Evolutionary conservation across 495 filamentous ascomycete genomes (phyloP).

Genomic region (Chaetomium tenue): DNA sequence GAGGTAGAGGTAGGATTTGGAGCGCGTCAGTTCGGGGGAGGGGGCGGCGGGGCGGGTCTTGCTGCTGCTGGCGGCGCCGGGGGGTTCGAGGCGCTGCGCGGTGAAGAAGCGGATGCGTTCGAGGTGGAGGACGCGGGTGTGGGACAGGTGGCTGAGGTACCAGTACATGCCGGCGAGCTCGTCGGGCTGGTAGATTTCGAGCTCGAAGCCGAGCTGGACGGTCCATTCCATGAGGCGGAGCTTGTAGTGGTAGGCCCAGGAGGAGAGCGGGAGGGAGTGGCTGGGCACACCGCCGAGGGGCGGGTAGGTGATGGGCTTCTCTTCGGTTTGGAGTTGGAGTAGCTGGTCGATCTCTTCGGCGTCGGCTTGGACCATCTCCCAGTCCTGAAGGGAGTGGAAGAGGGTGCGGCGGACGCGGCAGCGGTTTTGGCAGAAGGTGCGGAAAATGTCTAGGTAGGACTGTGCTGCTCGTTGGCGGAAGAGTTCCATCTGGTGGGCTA

Average conservation of each 20-base stretch:
- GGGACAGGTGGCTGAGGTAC: constrained; percentile 63
- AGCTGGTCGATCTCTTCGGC: constrained; percentile 76
- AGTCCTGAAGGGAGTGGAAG: constrained; percentile 75
- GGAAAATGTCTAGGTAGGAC: constrained; percentile 78
- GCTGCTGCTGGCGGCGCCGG: constrained; percentile 23
- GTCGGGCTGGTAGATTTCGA: constrained; percentile 81
- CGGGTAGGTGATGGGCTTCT: constrained; percentile 53
- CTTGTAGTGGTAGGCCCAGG: constrained; percentile 89
- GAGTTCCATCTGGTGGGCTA: constrained; percentile 71
- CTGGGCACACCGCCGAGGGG: constrained; percentile 37
- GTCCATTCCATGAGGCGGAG: constrained; percentile 82
- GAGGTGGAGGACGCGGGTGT: constrained; percentile 57
- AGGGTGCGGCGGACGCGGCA: constrained; percentile 81
- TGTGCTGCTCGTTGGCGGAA: constrained; percentile 74
- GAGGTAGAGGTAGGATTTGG: constrained; percentile 57
- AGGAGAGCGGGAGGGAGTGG: constrained; percentile 66
- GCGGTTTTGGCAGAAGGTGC: constrained; percentile 82
- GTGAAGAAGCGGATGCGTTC: constrained; percentile 70
- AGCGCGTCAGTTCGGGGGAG: constrained; percentile 42
- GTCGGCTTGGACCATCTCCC: constrained; percentile 82
- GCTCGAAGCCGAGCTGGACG: constrained; percentile 92
- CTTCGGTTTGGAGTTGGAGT: constrained; percentile 60
- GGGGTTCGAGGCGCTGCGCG: constrained; percentile 34
- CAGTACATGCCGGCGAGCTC: constrained; percentile 90
- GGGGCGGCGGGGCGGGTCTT: constrained; percentile 25